phyloP scores from a whole-genome alignment of 805 yeast genomes.

The Spathaspora girioi region DNA sequence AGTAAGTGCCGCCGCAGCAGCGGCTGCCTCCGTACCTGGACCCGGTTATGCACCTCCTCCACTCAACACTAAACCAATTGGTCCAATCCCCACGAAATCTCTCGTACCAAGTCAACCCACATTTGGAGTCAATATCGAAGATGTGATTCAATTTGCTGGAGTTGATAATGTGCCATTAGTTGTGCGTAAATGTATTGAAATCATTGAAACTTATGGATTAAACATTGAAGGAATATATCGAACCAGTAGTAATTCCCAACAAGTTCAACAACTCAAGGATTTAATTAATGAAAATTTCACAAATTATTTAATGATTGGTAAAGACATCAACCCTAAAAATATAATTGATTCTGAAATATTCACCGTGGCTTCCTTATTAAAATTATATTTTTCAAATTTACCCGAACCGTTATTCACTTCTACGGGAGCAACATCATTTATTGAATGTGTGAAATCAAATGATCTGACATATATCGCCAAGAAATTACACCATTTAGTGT shows the following conservation, averaged over 20 bases:
- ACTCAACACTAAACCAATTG: neutral
- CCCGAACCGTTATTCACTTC: constrained; percentile 83
- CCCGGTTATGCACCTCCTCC: neutral
- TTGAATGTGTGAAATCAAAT: constrained; percentile 59
- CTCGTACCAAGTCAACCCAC: constrained; percentile 37
- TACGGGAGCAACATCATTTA: constrained; percentile 57
- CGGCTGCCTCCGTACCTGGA: no score
- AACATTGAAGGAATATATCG: constrained; percentile 89
- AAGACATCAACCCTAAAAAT: constrained; percentile 35
- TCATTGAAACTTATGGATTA: constrained; percentile 80
- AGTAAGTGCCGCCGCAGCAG: no score
- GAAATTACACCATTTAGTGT: constrained; percentile 84
- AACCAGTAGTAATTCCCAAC: constrained; percentile 72
- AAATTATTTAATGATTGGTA: constrained; percentile 45
- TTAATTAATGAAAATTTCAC: constrained; percentile 75
- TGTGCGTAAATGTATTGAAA: constrained; percentile 83
- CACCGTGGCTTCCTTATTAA: constrained; percentile 82
- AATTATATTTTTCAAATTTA: constrained; percentile 75
- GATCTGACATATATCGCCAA: constrained; percentile 50
- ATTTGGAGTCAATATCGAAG: constrained; percentile 83
- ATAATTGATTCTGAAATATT: constrained; percentile 78
- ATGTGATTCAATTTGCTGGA: constrained; percentile 67
- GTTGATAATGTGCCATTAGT: constrained; percentile 90
- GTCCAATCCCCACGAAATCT: constrained; percentile 11
- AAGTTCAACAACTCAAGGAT: constrained; percentile 68